A percentile compares a stretch with the other conserved stretches of the same genome.
phyloP scores from a whole-genome alignment of 1,284 basidiomycete species.

The Ustilago shanxiensis region DNA sequence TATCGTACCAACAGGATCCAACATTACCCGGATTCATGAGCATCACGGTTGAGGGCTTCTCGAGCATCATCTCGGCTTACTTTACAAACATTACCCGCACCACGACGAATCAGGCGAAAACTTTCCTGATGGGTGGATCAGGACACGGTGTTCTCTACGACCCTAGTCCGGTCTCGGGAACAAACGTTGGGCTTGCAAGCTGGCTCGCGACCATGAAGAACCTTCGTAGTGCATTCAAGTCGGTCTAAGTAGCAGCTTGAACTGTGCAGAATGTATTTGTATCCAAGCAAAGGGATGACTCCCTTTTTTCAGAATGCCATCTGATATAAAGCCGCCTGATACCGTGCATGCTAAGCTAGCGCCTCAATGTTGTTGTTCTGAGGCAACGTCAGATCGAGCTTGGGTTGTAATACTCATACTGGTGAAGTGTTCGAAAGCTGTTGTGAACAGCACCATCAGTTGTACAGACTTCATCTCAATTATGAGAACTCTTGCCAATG shows the following conservation, averaged over 20 bases:
- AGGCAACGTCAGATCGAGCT: no score
- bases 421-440: no score
- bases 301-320: no score
- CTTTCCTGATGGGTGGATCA: not conserved
- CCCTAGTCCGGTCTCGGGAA: constrained; percentile 8
- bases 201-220: constrained; percentile 30
- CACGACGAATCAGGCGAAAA: constrained; percentile 29
- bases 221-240: constrained; percentile 3
- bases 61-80: constrained; percentile 19
- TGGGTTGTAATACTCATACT: no score
- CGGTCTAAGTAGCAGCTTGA: not conserved
- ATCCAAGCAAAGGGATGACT: not conserved
- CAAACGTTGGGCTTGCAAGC: constrained; percentile 2
- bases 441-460: no score
- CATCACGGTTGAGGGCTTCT: not conserved
- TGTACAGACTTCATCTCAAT: no score
- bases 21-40: constrained; percentile 19
- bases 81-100: constrained; percentile 25
- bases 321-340: no score
- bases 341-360: no score
- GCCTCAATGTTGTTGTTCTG: no score
- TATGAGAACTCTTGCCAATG: no score
- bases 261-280: not conserved
- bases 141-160: constrained; percentile 24
- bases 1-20: constrained; percentile 19